A percentile compares a stretch with the other conserved stretches of the same genome.
These are phyloP conservation scores for Pleurotus citrinopileatus DNA, from an alignment of 768 basidiomycete species.

Conservation along the genomic window DNA sequence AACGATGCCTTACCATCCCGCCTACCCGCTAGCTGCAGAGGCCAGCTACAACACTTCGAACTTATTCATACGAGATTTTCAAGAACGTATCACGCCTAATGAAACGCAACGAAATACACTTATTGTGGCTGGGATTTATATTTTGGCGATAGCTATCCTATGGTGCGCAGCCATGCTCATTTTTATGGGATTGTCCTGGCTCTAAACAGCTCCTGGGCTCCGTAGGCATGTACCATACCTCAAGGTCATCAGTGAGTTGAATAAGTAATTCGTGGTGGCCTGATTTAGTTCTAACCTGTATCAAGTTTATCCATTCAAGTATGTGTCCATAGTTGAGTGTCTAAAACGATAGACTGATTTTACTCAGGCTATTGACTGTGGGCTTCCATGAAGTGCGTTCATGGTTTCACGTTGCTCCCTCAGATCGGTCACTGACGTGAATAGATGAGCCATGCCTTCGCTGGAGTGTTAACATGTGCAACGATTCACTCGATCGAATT, in stretches of 20 bases:
- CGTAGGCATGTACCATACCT: conserved; percentile 76
- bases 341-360: not conserved
- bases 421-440: conserved; percentile 6
- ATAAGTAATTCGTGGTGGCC: not conserved
- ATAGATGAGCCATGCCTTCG: conserved; percentile 84
- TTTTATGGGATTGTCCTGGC: conserved; percentile 5
- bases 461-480: conserved; percentile 83
- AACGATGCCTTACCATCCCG: conserved; percentile 20
- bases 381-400: conserved; percentile 79
- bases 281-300: conserved; percentile 6
- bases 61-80: conserved; percentile 36
- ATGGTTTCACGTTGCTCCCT: conserved; percentile 1
- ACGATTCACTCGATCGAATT: conserved; percentile 81
- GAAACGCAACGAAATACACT: conserved; percentile 72
- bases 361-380: conserved; percentile 69
- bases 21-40: conserved; percentile 11
- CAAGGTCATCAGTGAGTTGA: conserved; percentile 65
- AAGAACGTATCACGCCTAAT: conserved; percentile 55
- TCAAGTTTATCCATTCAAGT: conserved; percentile 92
- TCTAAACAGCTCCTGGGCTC: conserved; percentile 1
- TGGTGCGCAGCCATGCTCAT: conserved; percentile 48
- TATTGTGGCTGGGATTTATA: conserved; percentile 76
- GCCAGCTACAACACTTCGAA: conserved; percentile 14
- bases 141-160: conserved; percentile 73
- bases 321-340: conserved; percentile 23